These are phyloP conservation scores for Malania oleifera DNA, from an alignment of 164 flowering plant genomes.

Conservation along the genomic window DNA sequence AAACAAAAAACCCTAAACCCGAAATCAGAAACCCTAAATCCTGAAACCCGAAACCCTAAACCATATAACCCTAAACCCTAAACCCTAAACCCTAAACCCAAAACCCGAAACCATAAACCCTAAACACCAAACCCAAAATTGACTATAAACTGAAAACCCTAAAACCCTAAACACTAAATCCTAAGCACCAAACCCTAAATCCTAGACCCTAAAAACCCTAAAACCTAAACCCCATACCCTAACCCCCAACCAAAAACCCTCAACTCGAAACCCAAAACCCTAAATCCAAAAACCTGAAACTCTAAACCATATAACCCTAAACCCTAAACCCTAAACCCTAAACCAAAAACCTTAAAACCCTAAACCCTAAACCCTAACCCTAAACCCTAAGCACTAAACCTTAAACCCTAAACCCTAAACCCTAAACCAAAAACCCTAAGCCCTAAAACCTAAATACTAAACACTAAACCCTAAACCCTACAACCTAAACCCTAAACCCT, in stretches of 20 bases:
- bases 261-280: neutral
- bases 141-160: no score
- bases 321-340: no score
- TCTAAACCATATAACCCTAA: no score
- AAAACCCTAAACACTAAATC: neutral
- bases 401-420: no score
- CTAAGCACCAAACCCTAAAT: neutral
- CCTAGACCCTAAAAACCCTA: conserved; percentile 1
- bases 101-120: neutral
- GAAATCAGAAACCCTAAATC: neutral
- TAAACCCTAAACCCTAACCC: no score
- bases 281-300: no score
- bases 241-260: neutral
- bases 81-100: conserved; percentile 1
- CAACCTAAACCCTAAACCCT: conserved; percentile 1
- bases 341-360: no score
- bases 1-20: neutral
- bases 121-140: no score
- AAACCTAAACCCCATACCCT: neutral
- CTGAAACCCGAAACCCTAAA: conserved; percentile 1
- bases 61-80: conserved; percentile 1
- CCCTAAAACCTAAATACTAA: neutral
- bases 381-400: no score
- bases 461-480: neutral
- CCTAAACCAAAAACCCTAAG: no score